Conservation (phyloP, 352 stramenopile genomes). For the Ochromonadaceae sp. region DNA sequence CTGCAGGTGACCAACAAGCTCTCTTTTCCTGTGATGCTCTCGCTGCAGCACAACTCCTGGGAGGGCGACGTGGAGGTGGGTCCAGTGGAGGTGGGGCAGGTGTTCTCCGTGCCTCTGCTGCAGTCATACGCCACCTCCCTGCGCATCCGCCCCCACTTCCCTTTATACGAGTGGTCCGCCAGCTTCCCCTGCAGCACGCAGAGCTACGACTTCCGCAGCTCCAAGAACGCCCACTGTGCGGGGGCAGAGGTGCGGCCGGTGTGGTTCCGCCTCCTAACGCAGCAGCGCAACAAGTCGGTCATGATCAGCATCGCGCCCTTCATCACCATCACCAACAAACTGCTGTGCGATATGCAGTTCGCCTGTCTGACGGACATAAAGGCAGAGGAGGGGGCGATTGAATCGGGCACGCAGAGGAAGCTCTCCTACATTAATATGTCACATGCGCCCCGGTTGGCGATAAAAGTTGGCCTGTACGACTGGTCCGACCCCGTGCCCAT, state of each 20-base stretch:
- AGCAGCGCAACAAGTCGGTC: neutral
- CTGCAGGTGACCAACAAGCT: conserved; percentile 2
- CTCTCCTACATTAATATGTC: neutral
- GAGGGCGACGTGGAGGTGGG: neutral
- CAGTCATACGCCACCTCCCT: neutral
- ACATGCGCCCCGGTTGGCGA: neutral
- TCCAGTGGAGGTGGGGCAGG: neutral
- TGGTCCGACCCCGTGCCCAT: no score
- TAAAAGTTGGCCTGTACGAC: neutral
- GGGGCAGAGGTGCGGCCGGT: neutral
- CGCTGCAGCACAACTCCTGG: neutral
- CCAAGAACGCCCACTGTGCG: neutral
- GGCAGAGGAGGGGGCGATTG: neutral
- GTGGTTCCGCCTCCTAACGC: neutral
- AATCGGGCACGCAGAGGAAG: neutral
- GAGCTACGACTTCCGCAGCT: neutral
- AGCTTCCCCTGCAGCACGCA: neutral
- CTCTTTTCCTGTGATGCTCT: neutral
- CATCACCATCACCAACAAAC: neutral
- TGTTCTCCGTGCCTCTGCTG: neutral
- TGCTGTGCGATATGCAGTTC: neutral
- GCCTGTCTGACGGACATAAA: neutral
- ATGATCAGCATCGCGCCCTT: neutral
- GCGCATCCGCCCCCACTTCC: neutral
- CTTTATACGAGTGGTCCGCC: neutral